Percentiles rank a stretch among this genome's conserved stretches.
Evolutionary conservation across 352 stramenopile species (phyloP).

Genomic region (Phytophthora ohioensis): DNA sequence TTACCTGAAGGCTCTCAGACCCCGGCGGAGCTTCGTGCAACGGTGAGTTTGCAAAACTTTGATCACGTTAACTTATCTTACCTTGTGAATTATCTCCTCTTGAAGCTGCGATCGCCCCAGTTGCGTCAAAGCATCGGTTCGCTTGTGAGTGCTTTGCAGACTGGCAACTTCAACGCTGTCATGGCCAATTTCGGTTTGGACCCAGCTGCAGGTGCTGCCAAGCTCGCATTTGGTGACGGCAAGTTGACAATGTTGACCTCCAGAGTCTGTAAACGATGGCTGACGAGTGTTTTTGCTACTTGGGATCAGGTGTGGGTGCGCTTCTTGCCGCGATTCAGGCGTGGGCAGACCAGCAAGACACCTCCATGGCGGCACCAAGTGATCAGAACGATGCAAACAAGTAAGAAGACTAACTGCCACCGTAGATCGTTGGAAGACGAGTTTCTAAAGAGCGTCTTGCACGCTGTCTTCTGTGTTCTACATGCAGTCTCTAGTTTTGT

Average conservation of each 20-base stretch:
- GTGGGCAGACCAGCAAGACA: conserved; percentile 74
- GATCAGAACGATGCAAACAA: conserved; percentile 27
- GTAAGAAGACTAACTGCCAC: conserved; percentile 13
- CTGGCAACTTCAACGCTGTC: conserved; percentile 91
- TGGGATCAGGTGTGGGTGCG: conserved; percentile 66
- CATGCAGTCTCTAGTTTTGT: too few species aligned
- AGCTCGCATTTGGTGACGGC: conserved; percentile 89
- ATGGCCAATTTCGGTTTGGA: conserved; percentile 92
- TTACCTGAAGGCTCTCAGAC: conserved; percentile 87
- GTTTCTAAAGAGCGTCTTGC: not conserved
- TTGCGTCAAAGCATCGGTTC: conserved; percentile 90
- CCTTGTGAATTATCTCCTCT: not conserved
- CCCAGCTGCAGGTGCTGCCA: conserved; percentile 71
- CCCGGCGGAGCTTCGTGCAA: conserved; percentile 74
- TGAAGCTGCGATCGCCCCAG: conserved; percentile 82
- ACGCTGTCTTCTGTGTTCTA: not conserved
- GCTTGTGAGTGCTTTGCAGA: conserved; percentile 85
- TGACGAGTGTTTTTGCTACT: conserved; percentile 13
- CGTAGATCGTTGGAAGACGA: not conserved
- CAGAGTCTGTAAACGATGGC: not conserved
- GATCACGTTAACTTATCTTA: not conserved
- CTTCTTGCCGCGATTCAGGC: conserved; percentile 82
- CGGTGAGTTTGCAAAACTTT: conserved; percentile 40
- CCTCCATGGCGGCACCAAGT: conserved; percentile 40
- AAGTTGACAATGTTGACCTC: conserved; percentile 18